Evolutionary conservation across 495 filamentous ascomycete species (phyloP), one percentile per base, ranked within the genome.

Genomic region (Talaromyces proteolyticus): DNA sequence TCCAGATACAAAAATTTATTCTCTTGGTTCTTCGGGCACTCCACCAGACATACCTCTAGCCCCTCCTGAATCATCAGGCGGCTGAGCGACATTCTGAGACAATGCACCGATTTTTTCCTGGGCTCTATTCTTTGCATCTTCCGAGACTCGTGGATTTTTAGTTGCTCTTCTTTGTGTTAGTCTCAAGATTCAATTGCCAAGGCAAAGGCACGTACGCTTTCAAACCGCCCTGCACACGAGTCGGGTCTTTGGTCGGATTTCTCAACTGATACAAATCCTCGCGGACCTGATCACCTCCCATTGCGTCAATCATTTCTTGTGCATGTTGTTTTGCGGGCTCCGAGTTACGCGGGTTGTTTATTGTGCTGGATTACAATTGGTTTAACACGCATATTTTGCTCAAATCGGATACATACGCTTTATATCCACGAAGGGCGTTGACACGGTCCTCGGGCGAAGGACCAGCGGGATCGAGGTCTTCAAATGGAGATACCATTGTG

Each of bases 291-390:
- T 62, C 57, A 12, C 54, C 48, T 37, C 43, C 53, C 41, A 62
- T 17, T 40, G 70, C 51, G 36, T 68, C 47, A 34, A 76, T 62
- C 10, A 72, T 60, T 46, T 73, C 64, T 52, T 63, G 45, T 16
- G 68, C 70, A 22, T 66, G 61, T 44, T 66, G 26, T 55, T 75
- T 75, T 46, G 71, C 66, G 40, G 64, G 58, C 4, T 65, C 61
- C 0, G 71, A 74, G 4, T 67, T 59, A 4, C 65, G 64, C 12
- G 71, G 68, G 47, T 74, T 75, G 22, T 68, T 67, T 14, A 73
- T 44, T 19, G 68, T 59, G 2, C 70, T 74, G 25, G 11, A 0
- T 37, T 19, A 39, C 11, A 1, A 18, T 36, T 44, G 6, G n/a
- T 44, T 14, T n/a, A 21, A 0, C 34, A 43, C 34, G 24, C 17